Percentiles rank a stretch among this genome's conserved stretches.
Evolutionary conservation across 352 stramenopile genomes (phyloP).

Genomic region (Proteromonas lacertae): DNA sequence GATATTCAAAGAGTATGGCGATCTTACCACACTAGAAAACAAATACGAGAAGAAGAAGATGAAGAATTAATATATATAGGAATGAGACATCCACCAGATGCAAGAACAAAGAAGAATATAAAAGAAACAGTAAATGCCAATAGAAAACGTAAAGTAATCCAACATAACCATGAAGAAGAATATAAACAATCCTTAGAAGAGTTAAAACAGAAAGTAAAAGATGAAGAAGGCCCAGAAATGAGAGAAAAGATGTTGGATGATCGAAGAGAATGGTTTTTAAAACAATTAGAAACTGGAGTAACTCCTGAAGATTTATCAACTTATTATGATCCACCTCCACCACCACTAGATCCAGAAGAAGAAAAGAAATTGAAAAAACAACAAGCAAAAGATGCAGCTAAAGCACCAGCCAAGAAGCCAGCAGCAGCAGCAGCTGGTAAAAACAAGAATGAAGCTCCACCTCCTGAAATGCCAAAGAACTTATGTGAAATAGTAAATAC

Average conservation of each 20-base stretch:
- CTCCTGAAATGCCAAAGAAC: conserved; percentile 28
- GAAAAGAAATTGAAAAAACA: conserved; percentile 12
- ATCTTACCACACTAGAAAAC: conserved; percentile 26
- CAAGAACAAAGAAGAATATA: conserved; percentile 19
- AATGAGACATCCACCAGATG: conserved; percentile 19
- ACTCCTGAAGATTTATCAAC: conserved; percentile 45
- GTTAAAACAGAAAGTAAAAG: conserved; percentile 27
- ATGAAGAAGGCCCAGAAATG: conserved; percentile 60
- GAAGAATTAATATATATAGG: conserved; percentile 60
- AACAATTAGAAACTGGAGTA: conserved; percentile 30
- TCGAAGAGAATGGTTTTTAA: conserved; percentile 52
- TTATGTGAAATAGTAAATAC: conserved; percentile 43
- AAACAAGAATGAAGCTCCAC: conserved; percentile 18
- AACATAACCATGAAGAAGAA: conserved; percentile 47
- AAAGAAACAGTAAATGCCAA: conserved; percentile 27
- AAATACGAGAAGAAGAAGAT: conserved; percentile 24
- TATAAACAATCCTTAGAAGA: conserved; percentile 44
- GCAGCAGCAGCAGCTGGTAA: conserved; percentile 11
- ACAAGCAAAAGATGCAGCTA: conserved; percentile 15
- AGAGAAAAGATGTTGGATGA: conserved; percentile 51
- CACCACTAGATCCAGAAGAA: conserved; percentile 12
- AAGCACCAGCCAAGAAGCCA: conserved; percentile 17
- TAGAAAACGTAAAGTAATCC: conserved; percentile 40
- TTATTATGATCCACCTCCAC: conserved; percentile 29
- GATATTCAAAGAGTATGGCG: conserved; percentile 56